Conservation (phyloP, 2,329 filamentous ascomycete species). For the Fonsecaea pugnacius region DNA sequence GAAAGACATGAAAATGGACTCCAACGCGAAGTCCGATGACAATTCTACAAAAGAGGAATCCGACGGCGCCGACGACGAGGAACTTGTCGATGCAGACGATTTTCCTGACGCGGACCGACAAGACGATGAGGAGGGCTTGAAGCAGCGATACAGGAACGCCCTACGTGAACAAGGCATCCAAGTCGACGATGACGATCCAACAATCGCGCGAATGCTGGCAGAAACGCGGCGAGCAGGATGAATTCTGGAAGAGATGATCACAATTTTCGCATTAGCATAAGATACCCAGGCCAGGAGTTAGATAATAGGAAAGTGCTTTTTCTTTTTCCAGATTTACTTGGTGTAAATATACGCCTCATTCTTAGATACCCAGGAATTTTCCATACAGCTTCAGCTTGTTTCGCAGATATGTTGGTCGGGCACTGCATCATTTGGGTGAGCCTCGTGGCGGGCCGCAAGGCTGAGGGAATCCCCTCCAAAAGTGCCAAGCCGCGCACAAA, state of each 20-base stretch:
- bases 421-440: background rate
- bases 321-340: no score
- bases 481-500: slow-evolving; percentile 12
- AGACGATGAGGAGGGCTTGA: slow-evolving; percentile 65
- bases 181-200: slow-evolving; percentile 53
- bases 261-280: slow-evolving; percentile 24
- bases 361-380: background rate
- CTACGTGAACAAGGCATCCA: slow-evolving; percentile 60
- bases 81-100: slow-evolving; percentile 46
- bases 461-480: background rate
- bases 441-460: slow-evolving; percentile 2
- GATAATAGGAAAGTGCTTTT: background rate
- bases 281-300: slow-evolving; percentile 35
- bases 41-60: slow-evolving; percentile 52
- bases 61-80: slow-evolving; percentile 53
- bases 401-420: background rate
- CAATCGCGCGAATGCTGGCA: slow-evolving; percentile 47
- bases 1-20: slow-evolving; percentile 78
- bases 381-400: background rate
- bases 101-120: slow-evolving; percentile 61
- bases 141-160: slow-evolving; percentile 79
- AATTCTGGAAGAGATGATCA: background rate
- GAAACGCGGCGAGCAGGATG: slow-evolving; percentile 26
- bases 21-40: slow-evolving; percentile 33
- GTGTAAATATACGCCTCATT: background rate